phyloP scores from a whole-genome alignment of 75 land plant genomes.

The Picea glauca region DNA sequence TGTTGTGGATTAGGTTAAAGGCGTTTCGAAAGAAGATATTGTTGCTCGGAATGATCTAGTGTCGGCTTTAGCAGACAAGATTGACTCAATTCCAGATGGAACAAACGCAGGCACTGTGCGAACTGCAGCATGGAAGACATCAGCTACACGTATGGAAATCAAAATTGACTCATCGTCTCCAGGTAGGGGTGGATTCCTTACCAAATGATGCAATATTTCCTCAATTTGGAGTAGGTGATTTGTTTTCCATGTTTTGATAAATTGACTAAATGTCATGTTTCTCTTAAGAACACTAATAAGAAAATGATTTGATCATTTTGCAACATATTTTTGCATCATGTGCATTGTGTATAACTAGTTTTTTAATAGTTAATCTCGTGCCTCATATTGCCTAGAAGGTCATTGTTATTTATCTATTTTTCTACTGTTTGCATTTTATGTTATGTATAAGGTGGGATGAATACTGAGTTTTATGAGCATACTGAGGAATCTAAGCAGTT shows the following conservation, averaged over 20 bases:
- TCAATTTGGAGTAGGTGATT: too few species aligned
- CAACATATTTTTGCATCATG: too few species aligned
- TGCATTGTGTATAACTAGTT: not conserved
- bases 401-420: not conserved
- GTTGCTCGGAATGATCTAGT: conserved; percentile 58
- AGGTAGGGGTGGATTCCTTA: conserved; percentile 14
- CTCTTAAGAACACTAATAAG: too few species aligned
- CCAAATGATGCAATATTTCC: too few species aligned
- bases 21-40: conserved; percentile 66
- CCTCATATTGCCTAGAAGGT: not conserved
- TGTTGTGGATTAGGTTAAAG: conserved; percentile 25
- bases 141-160: conserved; percentile 52
- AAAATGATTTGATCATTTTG: too few species aligned
- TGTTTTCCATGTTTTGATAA: too few species aligned
- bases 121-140: conserved; percentile 35
- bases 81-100: conserved; percentile 77
- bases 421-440: not conserved
- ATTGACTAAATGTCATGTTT: too few species aligned
- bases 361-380: not conserved
- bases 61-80: conserved; percentile 58
- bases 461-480: conserved; percentile 45
- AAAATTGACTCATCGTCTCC: conserved; percentile 48
- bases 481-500: conserved; percentile 71
- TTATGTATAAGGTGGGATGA: conserved; percentile 52
- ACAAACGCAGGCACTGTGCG: conserved; percentile 18